phyloP scores from a whole-genome alignment of 257 asterid genomes.

The Nicotiana tabacum region DNA sequence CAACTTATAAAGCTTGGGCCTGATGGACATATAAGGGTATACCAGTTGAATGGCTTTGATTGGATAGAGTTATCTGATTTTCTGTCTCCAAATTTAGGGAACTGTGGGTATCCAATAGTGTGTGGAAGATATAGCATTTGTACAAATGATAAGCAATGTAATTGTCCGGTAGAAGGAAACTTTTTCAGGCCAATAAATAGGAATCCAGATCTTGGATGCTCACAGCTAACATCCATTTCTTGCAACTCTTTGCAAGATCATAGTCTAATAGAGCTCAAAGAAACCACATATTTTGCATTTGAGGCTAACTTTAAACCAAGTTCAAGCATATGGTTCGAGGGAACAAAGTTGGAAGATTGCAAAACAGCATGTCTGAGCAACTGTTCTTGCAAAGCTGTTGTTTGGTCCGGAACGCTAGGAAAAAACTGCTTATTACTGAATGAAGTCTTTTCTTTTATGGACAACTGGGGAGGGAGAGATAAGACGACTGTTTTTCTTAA shows the following conservation, averaged over 20 bases:
- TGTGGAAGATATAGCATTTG: conserved; percentile 8
- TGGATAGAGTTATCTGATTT: background rate
- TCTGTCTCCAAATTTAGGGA: background rate
- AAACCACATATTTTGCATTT: background rate
- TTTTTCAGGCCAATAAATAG: conserved; percentile 2
- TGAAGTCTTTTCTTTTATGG: conserved; percentile 1
- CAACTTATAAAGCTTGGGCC: background rate
- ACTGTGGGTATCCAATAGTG: conserved; percentile 7
- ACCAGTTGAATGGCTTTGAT: background rate
- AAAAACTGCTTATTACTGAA: conserved; percentile 6
- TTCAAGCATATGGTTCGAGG: background rate
- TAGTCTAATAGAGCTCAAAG: background rate
- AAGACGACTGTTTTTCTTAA: conserved; percentile 1
- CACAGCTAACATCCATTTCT: background rate
- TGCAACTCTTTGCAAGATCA: background rate
- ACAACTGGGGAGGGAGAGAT: background rate
- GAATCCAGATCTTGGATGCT: background rate
- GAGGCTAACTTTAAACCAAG: too few relatives aligned
- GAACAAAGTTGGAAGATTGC: background rate
- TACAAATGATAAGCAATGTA: background rate
- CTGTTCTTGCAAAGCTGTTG: conserved; percentile 5
- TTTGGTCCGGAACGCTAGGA: background rate
- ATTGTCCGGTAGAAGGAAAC: background rate
- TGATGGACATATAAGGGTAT: conserved; percentile 9
- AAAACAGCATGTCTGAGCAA: background rate